A percentile compares a stretch with the other conserved stretches of the same genome.
These are phyloP conservation scores for Stipa capillata DNA, from an alignment of 176 grass and related monocot genomes.

Conservation along the genomic window DNA sequence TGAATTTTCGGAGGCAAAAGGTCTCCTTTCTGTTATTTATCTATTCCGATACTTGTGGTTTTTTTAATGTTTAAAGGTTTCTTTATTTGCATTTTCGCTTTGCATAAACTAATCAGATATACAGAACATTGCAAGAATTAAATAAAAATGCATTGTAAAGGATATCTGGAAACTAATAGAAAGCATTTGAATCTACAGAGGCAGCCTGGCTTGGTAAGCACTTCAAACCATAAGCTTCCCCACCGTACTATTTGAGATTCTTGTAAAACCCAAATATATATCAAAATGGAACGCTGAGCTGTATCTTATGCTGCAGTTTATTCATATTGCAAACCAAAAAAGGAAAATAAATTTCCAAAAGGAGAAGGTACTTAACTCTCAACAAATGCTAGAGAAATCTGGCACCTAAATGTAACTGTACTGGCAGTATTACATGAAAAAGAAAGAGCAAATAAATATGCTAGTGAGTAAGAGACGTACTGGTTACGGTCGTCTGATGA, in stretches of 20 bases:
- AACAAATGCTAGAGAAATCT: not conserved
- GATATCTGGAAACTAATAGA: not conserved
- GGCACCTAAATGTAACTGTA: not conserved
- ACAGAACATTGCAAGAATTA: not conserved
- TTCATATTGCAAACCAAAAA: not conserved
- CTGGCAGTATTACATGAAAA: not conserved
- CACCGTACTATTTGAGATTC: not conserved
- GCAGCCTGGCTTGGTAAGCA: not conserved
- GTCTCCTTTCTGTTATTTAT: not conserved
- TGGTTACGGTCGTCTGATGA: not conserved
- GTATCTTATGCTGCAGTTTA: not conserved
- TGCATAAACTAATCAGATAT: not conserved
- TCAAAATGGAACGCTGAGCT: not conserved
- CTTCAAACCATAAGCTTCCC: not conserved
- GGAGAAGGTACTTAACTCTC: not conserved
- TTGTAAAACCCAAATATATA: not conserved
- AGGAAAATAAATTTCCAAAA: not conserved
- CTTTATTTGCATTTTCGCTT: not conserved
- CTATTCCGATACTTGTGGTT: not conserved
- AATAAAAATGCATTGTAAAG: not conserved
- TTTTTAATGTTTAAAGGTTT: not conserved
- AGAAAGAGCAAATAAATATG: not conserved
- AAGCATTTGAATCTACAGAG: constrained; percentile 6
- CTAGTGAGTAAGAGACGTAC: not conserved
- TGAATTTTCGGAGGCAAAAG: not conserved